Conservation (phyloP, 352 stramenopile genomes). For the Phytopythium cucurbitacearum region DNA sequence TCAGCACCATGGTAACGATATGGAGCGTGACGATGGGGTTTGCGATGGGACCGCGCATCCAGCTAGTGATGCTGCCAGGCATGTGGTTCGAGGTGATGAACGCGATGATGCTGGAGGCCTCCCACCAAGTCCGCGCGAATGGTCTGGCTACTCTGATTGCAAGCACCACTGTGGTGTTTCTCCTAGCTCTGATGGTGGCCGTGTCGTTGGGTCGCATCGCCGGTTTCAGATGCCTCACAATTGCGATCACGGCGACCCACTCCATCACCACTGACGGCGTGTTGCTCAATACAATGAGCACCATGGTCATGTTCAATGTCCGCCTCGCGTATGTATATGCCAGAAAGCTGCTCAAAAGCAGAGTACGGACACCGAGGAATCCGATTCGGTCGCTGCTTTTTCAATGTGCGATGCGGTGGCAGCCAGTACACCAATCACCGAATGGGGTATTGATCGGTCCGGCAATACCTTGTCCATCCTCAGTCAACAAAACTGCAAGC, state of each 20-base stretch:
- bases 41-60: not conserved
- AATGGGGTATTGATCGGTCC: too few species aligned
- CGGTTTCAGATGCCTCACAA: not conserved
- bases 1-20: not conserved
- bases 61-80: not conserved
- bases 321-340: not conserved
- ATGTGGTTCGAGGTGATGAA: not conserved
- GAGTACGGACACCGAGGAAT: not conserved
- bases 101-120: not conserved
- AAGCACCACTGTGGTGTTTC: not conserved
- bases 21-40: not conserved
- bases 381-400: not conserved
- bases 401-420: too few species aligned
- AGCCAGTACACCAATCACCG: too few species aligned
- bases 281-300: not conserved
- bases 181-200: not conserved
- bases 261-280: not conserved
- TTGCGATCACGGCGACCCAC: not conserved
- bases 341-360: not conserved
- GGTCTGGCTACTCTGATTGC: not conserved
- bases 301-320: not conserved
- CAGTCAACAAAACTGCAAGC: too few species aligned
- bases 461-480: too few species aligned
- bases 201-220: not conserved
- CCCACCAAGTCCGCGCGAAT: not conserved